Percentiles rank a stretch among this genome's conserved stretches.
phyloP scores from a whole-genome alignment of 805 yeast genomes.

The Scheffersomyces stipitis region DNA sequence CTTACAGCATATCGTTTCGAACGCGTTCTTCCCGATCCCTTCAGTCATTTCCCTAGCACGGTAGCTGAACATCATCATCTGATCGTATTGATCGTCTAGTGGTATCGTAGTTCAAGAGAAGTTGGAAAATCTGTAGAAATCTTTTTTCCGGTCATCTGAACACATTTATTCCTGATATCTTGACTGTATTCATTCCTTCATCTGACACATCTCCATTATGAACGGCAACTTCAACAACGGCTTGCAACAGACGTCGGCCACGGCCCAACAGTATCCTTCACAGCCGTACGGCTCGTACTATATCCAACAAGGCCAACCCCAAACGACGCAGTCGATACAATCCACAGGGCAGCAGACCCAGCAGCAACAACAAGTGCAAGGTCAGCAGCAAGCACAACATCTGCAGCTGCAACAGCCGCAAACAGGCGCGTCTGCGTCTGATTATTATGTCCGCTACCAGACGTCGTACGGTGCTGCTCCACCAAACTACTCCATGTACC shows the following conservation, averaged over 20 bases:
- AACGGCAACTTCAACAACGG: constrained; percentile 7
- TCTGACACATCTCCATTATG: constrained; percentile 4
- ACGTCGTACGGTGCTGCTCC: constrained; percentile 25
- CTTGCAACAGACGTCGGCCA: constrained; percentile 4
- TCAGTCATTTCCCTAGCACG: too few relatives aligned
- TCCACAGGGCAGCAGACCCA: constrained; percentile 10
- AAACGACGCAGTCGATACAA: constrained; percentile 9
- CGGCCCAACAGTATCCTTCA: constrained; percentile 5
- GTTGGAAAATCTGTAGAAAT: too few relatives aligned
- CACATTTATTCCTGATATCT: too few relatives aligned
- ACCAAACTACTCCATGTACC: constrained; percentile 19
- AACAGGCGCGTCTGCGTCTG: constrained; percentile 5
- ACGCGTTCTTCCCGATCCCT: too few relatives aligned
- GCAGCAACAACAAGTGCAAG: constrained; percentile 5
- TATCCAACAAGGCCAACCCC: constrained; percentile 7
- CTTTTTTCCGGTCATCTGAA: too few relatives aligned
- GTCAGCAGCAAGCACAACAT: constrained; percentile 1
- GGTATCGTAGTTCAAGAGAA: too few relatives aligned
- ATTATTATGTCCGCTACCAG: constrained; percentile 23
- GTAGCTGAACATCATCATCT: too few relatives aligned
- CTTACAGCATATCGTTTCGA: too few relatives aligned
- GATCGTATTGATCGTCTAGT: too few relatives aligned
- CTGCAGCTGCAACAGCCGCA: constrained; percentile 8
- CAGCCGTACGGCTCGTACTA: constrained; percentile 13
- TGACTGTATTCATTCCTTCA: too few relatives aligned